Evolutionary conservation across 2,329 filamentous ascomycete genomes (phyloP).

Genomic region (Colletotrichum tropicale): DNA sequence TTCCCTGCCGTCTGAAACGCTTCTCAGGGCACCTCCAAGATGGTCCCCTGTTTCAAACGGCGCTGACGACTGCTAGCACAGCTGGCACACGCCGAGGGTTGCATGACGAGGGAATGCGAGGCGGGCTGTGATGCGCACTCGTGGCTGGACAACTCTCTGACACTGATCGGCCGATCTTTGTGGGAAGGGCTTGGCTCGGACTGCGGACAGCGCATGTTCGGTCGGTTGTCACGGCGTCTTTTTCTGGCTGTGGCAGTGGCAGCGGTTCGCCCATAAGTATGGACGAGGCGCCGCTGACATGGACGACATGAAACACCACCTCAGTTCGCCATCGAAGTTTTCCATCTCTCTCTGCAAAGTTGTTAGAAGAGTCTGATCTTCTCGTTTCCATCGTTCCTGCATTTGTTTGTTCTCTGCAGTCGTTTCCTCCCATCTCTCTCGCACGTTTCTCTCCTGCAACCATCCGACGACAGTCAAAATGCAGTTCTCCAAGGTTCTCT

Average conservation of each 20-base stretch:
- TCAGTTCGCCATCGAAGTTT: neutral
- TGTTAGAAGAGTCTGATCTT: neutral
- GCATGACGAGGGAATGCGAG: neutral
- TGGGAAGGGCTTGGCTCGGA: constrained; percentile 7
- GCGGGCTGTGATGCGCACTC: neutral
- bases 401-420: neutral
- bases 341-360: neutral
- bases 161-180: constrained; percentile 6
- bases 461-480: constrained; percentile 17
- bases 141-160: neutral
- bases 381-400: neutral
- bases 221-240: neutral
- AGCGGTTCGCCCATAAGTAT: constrained; percentile 15
- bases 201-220: constrained; percentile 8
- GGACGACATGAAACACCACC: constrained; percentile 2
- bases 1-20: constrained; percentile 12
- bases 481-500: constrained; percentile 25
- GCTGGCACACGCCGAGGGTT: constrained; percentile 1
- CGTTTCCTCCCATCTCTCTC: neutral
- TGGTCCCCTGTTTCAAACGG: constrained; percentile 17
- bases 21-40: constrained; percentile 1
- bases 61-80: neutral
- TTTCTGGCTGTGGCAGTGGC: neutral
- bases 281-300: neutral
- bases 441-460: neutral